phyloP scores from a whole-genome alignment of 1,284 basidiomycete genomes.

The Boletus mariae region DNA sequence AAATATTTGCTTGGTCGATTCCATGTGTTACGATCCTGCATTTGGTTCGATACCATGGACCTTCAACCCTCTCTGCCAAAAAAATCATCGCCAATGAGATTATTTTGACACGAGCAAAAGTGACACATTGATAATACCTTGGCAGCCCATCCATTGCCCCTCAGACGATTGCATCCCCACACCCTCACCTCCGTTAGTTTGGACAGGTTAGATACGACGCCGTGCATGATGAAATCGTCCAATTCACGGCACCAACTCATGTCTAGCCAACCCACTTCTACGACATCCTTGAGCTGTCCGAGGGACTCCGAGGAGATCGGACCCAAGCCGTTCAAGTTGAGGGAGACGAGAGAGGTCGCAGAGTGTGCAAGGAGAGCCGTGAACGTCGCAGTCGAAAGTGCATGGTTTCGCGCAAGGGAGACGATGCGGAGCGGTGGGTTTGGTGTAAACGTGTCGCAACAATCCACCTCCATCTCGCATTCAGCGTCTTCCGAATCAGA shows the following conservation, averaged over 20 bases:
- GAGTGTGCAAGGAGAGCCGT: constrained; percentile 70
- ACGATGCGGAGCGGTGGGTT: constrained; percentile 49
- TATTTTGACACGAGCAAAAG: neutral
- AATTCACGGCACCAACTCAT: constrained; percentile 85
- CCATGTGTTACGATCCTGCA: constrained; percentile 4
- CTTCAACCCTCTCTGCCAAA: constrained; percentile 39
- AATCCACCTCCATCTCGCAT: constrained; percentile 22
- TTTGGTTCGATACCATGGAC: constrained; percentile 46
- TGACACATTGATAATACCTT: constrained; percentile 40
- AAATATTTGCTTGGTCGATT: neutral
- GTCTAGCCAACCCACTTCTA: constrained; percentile 63
- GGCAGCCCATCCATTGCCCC: constrained; percentile 42
- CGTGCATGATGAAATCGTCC: constrained; percentile 80
- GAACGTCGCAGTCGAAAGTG: constrained; percentile 58
- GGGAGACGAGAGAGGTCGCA: constrained; percentile 51
- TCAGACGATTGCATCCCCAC: constrained; percentile 71
- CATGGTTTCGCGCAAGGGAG: constrained; percentile 61
- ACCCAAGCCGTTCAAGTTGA: constrained; percentile 65
- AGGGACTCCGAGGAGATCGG: constrained; percentile 56
- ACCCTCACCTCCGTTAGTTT: constrained; percentile 58
- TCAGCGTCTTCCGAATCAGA: constrained; percentile 14
- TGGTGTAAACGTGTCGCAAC: constrained; percentile 20
- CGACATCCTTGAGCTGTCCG: constrained; percentile 44
- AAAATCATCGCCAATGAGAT: neutral
- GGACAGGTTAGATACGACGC: constrained; percentile 36